phyloP scores from a whole-genome alignment of 345 rosid genomes.

The Populus pruinosa region DNA sequence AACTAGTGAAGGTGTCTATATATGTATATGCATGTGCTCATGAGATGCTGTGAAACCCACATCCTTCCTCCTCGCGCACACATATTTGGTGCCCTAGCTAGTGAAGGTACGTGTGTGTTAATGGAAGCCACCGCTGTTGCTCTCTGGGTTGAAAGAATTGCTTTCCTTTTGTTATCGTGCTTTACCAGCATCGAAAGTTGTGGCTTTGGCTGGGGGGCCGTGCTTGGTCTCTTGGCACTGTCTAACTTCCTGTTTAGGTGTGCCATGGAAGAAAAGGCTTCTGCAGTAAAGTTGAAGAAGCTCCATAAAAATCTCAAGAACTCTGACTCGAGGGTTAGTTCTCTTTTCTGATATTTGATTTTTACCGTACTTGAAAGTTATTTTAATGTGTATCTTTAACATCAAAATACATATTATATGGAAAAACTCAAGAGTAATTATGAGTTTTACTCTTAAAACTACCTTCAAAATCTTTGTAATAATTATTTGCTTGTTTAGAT shows the following conservation, averaged over 20 bases:
- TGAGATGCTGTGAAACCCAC: no score
- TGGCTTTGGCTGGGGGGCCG: neutral
- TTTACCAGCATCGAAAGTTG: neutral
- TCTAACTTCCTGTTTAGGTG: neutral
- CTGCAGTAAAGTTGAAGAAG: neutral
- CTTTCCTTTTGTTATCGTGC: neutral
- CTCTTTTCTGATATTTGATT: neutral
- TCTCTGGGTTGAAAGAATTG: neutral
- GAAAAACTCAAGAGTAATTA: no score
- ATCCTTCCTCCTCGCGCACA: neutral
- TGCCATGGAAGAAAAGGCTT: neutral
- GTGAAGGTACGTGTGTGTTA: neutral
- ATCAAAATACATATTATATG: no score
- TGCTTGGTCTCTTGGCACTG: neutral
- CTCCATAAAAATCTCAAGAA: neutral
- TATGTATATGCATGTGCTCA: neutral
- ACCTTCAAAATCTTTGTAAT: no score
- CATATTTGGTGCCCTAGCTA: neutral
- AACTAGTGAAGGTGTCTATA: neutral
- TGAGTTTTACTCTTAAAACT: no score
- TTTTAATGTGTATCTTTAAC: no score
- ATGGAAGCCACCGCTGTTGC: neutral
- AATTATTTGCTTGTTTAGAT: no score
- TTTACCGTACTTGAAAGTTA: no score
- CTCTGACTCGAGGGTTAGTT: neutral